Conservation (phyloP, 768 basidiomycete genomes). For the Hericium erinaceus region DNA sequence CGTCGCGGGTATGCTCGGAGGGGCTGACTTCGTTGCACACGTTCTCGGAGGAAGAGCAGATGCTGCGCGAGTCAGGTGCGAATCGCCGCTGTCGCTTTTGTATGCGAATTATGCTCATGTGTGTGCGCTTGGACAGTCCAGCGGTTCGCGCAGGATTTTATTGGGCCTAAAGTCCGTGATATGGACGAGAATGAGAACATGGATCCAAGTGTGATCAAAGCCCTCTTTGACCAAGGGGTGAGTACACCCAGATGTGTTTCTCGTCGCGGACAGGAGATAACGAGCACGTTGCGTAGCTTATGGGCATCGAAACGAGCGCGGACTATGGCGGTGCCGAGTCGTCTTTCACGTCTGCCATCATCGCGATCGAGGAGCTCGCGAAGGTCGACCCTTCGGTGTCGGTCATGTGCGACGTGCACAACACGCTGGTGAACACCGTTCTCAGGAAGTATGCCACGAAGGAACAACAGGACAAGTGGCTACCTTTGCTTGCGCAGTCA, state of each 20-base stretch:
- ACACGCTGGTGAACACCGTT: conserved; percentile 95
- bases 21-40: conserved; percentile 55
- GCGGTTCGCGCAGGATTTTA: conserved; percentile 83
- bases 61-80: conserved; percentile 86
- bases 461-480: conserved; percentile 80
- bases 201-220: conserved; percentile 81
- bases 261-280: background rate
- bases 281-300: conserved; percentile 47
- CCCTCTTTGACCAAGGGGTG: conserved; percentile 92
- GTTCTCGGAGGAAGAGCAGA: conserved; percentile 90
- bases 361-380: conserved; percentile 95
- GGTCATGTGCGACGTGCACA: conserved; percentile 96
- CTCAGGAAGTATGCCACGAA: conserved; percentile 78
- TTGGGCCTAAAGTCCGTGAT: conserved; percentile 85
- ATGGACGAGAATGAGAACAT: conserved; percentile 98
- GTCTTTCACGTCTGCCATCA: conserved; percentile 91
- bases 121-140: conserved; percentile 39
- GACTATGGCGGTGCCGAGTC: conserved; percentile 83
- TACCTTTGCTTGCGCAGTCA: conserved; percentile 70
- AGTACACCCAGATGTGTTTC: conserved; percentile 18
- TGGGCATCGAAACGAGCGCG: conserved; percentile 90
- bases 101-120: background rate
- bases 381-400: conserved; percentile 95
- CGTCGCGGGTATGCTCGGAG: conserved; percentile 9
- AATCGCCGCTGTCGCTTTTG: background rate